These are phyloP conservation scores for Margaritispora aquatica DNA, from an alignment of 495 filamentous ascomycete species.

Conservation along the genomic window DNA sequence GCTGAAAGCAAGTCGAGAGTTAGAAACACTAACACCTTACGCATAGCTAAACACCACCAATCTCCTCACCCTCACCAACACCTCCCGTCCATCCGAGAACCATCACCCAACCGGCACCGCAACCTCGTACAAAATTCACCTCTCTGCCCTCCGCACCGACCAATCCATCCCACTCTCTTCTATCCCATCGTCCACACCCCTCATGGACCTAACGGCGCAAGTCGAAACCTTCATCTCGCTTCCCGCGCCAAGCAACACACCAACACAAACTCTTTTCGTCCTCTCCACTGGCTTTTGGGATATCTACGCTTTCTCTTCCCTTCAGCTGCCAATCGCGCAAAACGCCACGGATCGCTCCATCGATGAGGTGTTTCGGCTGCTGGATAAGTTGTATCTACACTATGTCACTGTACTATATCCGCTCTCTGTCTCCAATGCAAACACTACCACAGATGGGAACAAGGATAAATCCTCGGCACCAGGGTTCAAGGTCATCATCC, in stretches of 20 bases:
- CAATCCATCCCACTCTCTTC: slow-evolving; percentile 8
- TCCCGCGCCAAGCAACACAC: slow-evolving; percentile 8
- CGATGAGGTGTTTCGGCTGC: slow-evolving; percentile 31
- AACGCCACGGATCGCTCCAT: slow-evolving; percentile 21
- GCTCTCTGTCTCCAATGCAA: background rate
- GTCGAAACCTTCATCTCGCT: slow-evolving; percentile 32
- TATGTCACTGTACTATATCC: slow-evolving; percentile 24
- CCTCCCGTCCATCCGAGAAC: slow-evolving; percentile 25
- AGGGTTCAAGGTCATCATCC: slow-evolving; percentile 36
- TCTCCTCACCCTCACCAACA: slow-evolving; percentile 8
- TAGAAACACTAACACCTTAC: background rate
- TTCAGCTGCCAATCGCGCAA: slow-evolving; percentile 32
- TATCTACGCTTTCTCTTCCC: slow-evolving; percentile 36
- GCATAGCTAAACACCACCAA: slow-evolving; percentile 14
- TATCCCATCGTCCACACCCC: background rate
- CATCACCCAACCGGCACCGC: slow-evolving; percentile 35
- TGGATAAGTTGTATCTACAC: slow-evolving; percentile 36
- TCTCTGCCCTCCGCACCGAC: background rate
- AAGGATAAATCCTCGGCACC: background rate
- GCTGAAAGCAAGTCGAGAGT: too few species aligned
- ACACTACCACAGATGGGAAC: slow-evolving; percentile 17
- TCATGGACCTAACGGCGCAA: slow-evolving; percentile 37
- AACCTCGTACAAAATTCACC: slow-evolving; percentile 24
- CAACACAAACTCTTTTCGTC: slow-evolving; percentile 37
- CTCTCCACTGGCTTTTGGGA: slow-evolving; percentile 43